Evolutionary conservation across 2,329 filamentous ascomycete species (phyloP).

Genomic region (Penicillium sp.): DNA sequence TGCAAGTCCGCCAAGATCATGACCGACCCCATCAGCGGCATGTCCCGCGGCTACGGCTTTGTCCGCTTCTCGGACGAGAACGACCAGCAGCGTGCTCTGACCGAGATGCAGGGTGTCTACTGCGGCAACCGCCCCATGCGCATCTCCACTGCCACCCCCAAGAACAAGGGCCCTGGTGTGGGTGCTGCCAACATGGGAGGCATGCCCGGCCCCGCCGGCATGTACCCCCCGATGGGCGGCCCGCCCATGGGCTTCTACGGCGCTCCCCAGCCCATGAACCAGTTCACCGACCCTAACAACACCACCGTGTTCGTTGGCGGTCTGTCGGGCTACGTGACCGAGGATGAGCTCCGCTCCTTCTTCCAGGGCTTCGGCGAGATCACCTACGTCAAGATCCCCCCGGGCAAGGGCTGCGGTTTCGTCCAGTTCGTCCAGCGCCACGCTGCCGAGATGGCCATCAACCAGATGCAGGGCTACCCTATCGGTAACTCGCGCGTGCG

Average conservation of each 20-base stretch:
- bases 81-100: conserved; percentile 91
- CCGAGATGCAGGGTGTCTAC: conserved; percentile 99
- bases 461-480: conserved; percentile 99
- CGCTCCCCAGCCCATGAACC: conserved; percentile 85
- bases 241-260: conserved; percentile 65
- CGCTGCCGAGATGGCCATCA: conserved; percentile 99
- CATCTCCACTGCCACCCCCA: conserved; percentile 94
- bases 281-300: conserved; percentile 99
- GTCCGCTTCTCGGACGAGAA: conserved; percentile 94
- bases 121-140: conserved; percentile 98
- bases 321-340: conserved; percentile 94
- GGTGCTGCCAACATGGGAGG: conserved; percentile 48
- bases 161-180: conserved; percentile 69
- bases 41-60: conserved; percentile 96
- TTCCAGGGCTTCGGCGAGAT: conserved; percentile 99
- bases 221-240: conserved; percentile 66
- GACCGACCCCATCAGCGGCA: conserved; percentile 96
- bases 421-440: conserved; percentile 99
- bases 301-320: conserved; percentile 98
- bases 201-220: conserved; percentile 57
- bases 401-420: conserved; percentile 97
- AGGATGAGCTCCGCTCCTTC: conserved; percentile 99
- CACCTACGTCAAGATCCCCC: conserved; percentile 99
- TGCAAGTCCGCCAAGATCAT: conserved; percentile 99
- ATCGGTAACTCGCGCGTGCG: conserved; percentile 98